Conservation (phyloP, 139 green algal species). For the Tetraselmis chui region DNA sequence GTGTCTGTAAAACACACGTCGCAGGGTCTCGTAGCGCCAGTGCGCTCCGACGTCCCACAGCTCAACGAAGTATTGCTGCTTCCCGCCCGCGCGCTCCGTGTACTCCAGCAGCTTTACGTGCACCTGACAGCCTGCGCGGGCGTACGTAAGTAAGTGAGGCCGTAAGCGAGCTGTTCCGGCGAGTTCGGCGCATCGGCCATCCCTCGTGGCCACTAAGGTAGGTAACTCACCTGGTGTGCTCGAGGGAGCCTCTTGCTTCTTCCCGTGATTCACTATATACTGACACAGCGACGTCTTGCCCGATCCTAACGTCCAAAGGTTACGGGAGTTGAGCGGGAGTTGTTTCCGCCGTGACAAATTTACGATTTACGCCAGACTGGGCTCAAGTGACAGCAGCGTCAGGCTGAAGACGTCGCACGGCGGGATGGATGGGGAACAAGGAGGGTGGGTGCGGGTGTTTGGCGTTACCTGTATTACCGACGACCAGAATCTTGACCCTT, state of each 20-base stretch:
- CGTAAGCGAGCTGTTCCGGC: no score
- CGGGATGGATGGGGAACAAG: no score
- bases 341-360: not conserved
- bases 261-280: not conserved
- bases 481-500: not conserved
- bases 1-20: conserved; percentile 19
- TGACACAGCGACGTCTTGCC: not conserved
- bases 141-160: not conserved
- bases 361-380: not conserved
- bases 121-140: not conserved
- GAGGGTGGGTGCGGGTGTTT: no score
- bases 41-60: conserved; percentile 25
- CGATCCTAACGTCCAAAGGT: no score
- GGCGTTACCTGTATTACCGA: not conserved
- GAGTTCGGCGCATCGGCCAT: no score
- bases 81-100: not conserved
- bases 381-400: no score
- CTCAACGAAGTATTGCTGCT: conserved; percentile 19
- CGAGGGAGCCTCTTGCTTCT: not conserved
- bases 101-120: not conserved
- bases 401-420: no score
- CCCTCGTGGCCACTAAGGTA: no score
- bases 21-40: conserved; percentile 17
- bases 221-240: not conserved
- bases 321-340: no score